phyloP scores from a whole-genome alignment of 345 rosid species.

The Populus alba region DNA sequence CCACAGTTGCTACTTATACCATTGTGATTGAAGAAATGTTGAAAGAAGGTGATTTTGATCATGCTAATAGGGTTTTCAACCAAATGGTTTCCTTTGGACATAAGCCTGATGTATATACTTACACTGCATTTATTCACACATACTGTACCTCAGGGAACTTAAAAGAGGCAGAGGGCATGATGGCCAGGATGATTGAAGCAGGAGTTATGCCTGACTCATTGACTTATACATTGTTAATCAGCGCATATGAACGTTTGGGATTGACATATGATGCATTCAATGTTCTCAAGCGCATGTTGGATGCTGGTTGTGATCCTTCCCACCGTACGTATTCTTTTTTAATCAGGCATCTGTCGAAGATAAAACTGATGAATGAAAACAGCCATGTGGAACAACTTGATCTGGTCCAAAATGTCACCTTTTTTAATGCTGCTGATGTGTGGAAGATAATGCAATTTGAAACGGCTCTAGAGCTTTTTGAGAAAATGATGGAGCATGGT shows the following conservation, averaged over 20 bases:
- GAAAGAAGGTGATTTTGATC: conserved; percentile 59
- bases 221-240: conserved; percentile 56
- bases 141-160: conserved; percentile 61
- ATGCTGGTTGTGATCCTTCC: conserved; percentile 75
- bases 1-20: conserved; percentile 60
- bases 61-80: conserved; percentile 47
- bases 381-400: conserved; percentile 18
- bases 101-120: conserved; percentile 66
- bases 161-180: conserved; percentile 62
- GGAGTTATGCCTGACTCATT: conserved; percentile 66
- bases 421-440: conserved; percentile 36
- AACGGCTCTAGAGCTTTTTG: conserved; percentile 50
- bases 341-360: conserved; percentile 51
- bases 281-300: conserved; percentile 77
- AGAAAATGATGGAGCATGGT: conserved; percentile 57
- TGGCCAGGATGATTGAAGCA: conserved; percentile 57
- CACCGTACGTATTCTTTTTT: conserved; percentile 57
- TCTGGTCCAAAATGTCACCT: conserved; percentile 30
- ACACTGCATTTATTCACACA: conserved; percentile 68
- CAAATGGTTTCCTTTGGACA: conserved; percentile 55
- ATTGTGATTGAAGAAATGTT: conserved; percentile 60
- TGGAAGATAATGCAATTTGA: conserved; percentile 64
- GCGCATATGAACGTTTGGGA: conserved; percentile 63
- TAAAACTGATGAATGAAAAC: conserved; percentile 38
- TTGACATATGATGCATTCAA: conserved; percentile 54